Conservation (phyloP, 2,329 filamentous ascomycete genomes). For the Lachnellula subtilissima region DNA sequence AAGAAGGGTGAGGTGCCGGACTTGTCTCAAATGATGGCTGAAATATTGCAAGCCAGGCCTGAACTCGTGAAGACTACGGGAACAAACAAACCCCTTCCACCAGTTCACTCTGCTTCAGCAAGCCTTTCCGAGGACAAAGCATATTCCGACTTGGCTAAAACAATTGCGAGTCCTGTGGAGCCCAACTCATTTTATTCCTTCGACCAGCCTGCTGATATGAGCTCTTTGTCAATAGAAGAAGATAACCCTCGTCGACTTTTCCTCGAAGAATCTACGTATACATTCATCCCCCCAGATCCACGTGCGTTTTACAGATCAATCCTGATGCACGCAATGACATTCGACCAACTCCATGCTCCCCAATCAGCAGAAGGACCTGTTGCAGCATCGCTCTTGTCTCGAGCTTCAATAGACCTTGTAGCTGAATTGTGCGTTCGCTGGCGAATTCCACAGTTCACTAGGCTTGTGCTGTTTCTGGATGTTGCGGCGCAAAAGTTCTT, state of each 20-base stretch:
- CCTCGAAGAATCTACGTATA: slow-evolving; percentile 66
- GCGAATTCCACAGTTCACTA: slow-evolving; percentile 80
- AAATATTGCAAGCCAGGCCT: slow-evolving; percentile 80
- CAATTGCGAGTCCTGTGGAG: slow-evolving; percentile 44
- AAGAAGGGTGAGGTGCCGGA: slow-evolving; percentile 84
- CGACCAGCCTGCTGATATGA: slow-evolving; percentile 32
- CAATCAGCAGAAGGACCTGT: slow-evolving; percentile 44
- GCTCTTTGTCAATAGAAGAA: slow-evolving; percentile 26
- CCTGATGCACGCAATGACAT: slow-evolving; percentile 68
- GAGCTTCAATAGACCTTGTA: slow-evolving; percentile 74
- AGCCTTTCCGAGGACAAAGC: slow-evolving; percentile 35
- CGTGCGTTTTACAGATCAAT: slow-evolving; percentile 80
- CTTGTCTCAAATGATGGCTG: slow-evolving; percentile 87
- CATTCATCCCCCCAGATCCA: slow-evolving; percentile 83
- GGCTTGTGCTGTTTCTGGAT: slow-evolving; percentile 77
- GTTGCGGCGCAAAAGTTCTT: slow-evolving; percentile 80
- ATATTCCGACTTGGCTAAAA: slow-evolving; percentile 49
- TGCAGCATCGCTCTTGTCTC: slow-evolving; percentile 53
- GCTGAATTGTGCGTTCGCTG: slow-evolving; percentile 82
- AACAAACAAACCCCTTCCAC: slow-evolving; percentile 54
- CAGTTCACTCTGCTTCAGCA: slow-evolving; percentile 45
- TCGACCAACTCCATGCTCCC: slow-evolving; percentile 52
- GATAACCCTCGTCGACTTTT: slow-evolving; percentile 23
- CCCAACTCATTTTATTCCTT: slow-evolving; percentile 37
- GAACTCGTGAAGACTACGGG: slow-evolving; percentile 64